Evolutionary conservation across 2,329 filamentous ascomycete genomes (phyloP).

Genomic region (Zasmidium cellare): DNA sequence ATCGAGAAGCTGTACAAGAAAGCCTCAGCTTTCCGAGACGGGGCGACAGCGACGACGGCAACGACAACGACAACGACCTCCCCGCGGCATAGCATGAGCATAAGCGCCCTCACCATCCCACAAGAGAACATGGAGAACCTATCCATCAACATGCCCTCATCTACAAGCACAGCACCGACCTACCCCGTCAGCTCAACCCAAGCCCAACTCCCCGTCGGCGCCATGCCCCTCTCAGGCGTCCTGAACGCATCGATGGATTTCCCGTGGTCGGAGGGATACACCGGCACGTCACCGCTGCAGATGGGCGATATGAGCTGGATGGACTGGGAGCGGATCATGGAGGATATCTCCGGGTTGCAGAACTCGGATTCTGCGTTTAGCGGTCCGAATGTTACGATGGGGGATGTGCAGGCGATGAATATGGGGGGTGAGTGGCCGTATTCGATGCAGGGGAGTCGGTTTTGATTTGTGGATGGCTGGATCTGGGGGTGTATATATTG

Average conservation of each 20-base stretch:
- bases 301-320: conserved; percentile 20
- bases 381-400: background rate
- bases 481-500: background rate
- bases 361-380: background rate
- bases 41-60: no score
- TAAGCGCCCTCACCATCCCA: background rate
- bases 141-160: background rate
- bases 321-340: conserved; percentile 28
- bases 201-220: background rate
- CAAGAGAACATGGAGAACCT: background rate
- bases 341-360: conserved; percentile 17
- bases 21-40: conserved; percentile 38
- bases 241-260: background rate
- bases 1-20: conserved; percentile 55
- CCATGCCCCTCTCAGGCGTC: background rate
- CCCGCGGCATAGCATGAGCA: background rate
- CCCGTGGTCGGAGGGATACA: background rate
- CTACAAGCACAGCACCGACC: background rate
- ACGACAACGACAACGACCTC: background rate
- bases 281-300: background rate
- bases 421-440: conserved; percentile 1
- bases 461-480: background rate
- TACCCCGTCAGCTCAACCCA: background rate
- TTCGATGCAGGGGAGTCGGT: conserved; percentile 1
- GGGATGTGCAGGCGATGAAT: background rate